Base-by-base conservation (phyloP, 805 yeast species). In the Ogataea thermomethanolica region DNA sequence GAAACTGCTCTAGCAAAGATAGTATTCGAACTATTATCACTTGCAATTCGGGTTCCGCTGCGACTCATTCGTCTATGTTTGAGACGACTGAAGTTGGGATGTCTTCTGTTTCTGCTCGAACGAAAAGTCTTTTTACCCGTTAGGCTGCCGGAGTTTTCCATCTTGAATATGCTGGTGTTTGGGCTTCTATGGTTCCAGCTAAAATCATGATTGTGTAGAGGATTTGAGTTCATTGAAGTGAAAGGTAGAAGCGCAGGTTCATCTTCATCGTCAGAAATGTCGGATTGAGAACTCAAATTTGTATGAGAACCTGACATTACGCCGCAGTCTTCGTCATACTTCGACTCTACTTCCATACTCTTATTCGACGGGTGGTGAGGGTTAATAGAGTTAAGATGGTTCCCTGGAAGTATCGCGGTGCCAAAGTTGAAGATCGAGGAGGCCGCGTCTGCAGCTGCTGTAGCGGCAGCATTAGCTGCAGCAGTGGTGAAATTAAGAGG, bases 21-120 rank as follows among this genome's bases (percentile, higher is more conserved):
- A 11, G 41, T 43, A 11, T 23, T 27, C 12, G 45, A 15, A 10
- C 44, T 35, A 3, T 44, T 26, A 13, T 51, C 55, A 29, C 53
- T 49, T 9, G 39, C 10, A 10, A 48, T 17, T 10, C 56, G 41
- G 6, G 50, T 43, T 8, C 55, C 70, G 44, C 68, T 66, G 50
- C 72, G 76, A 44, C 78, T 73, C 56, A 72, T 72, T 39, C 85
- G 62, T 43, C 85, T 66, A 29, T 76, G 74, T 27, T 53, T 56
- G 22, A 53, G 37, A 29, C 59, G 44, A 25, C 54, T 53, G 29
- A 54, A 54, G 13, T 44, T 50, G 1, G 47, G 38, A 1, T 45
- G 39, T 12, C 59, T 39, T 38, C 63, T 45, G 26, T 51, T 45
- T 29, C 60, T 46, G 12, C 40, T 43, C 4, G 53, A 32, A 6